A percentile compares a stretch with the other conserved stretches of the same genome.
Evolutionary conservation across 495 filamentous ascomycete genomes (phyloP).

Genomic region (Penicillium argentinense): DNA sequence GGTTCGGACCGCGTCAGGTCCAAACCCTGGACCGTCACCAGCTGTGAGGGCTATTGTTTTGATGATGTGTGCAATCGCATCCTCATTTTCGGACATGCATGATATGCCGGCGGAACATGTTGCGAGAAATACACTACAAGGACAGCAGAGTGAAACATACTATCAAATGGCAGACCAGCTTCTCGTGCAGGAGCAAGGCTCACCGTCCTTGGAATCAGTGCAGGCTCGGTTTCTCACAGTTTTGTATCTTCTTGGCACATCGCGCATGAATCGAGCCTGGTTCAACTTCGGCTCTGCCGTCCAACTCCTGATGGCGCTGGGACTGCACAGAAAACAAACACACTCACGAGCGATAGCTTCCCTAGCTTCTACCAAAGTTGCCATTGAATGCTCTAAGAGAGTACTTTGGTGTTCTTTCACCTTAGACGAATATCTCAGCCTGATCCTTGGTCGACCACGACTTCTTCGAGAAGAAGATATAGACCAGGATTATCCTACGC

Average conservation of each 20-base stretch:
- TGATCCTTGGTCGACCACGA: slow-evolving; percentile 29
- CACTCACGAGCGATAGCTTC: background rate
- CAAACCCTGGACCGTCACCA: background rate
- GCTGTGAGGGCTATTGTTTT: slow-evolving; percentile 17
- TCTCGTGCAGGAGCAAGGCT: slow-evolving; percentile 18
- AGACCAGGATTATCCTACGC: slow-evolving; percentile 23
- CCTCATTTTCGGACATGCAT: slow-evolving; percentile 15
- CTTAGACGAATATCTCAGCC: slow-evolving; percentile 30
- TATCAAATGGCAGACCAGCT: slow-evolving; percentile 23
- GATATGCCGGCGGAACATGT: slow-evolving; percentile 14
- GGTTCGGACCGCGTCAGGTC: background rate
- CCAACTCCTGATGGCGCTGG: slow-evolving; percentile 31
- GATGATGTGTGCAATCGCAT: slow-evolving; percentile 24
- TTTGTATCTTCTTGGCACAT: slow-evolving; percentile 28
- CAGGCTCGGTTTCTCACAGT: slow-evolving; percentile 30
- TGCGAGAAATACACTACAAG: slow-evolving; percentile 6
- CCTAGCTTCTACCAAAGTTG: background rate
- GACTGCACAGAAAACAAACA: slow-evolving; percentile 21
- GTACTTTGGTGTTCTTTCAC: slow-evolving; percentile 32
- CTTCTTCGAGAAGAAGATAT: slow-evolving; percentile 29
- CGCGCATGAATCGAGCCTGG: slow-evolving; percentile 29
- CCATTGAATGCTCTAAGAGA: slow-evolving; percentile 23
- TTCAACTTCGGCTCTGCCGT: slow-evolving; percentile 29
- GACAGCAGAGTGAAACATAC: slow-evolving; percentile 24
- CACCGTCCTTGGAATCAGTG: slow-evolving; percentile 19